Conservation (phyloP, 306 rosid species). For the Quercus rubra region DNA sequence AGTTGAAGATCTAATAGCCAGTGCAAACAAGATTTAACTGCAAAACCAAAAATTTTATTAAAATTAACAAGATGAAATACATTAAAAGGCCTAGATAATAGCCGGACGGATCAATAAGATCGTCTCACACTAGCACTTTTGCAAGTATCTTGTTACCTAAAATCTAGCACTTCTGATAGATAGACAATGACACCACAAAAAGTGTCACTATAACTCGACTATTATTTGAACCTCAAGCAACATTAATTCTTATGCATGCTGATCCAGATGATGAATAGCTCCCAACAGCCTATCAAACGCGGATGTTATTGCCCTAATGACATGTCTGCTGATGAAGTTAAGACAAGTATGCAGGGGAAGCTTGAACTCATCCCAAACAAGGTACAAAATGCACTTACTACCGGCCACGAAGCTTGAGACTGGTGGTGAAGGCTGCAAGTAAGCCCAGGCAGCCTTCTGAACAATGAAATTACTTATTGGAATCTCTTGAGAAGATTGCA, state of each 20-base stretch:
- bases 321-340: not conserved
- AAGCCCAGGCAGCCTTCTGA: slow-evolving; percentile 4
- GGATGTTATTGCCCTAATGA: not conserved
- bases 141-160: no score
- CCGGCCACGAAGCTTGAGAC: not conserved
- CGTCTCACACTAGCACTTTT: no score
- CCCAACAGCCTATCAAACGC: not conserved
- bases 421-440: not conserved
- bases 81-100: no score
- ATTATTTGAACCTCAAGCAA: no score
- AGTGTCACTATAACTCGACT: no score
- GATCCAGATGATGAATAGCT: slow-evolving; percentile 16
- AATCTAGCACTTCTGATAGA: no score
- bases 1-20: no score
- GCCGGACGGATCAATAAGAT: no score
- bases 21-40: no score
- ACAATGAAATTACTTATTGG: not conserved
- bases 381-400: not conserved
- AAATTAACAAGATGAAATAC: no score
- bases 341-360: not conserved
- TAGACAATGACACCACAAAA: no score
- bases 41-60: no score
- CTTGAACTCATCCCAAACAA: not conserved
- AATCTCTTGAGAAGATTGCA: not conserved
- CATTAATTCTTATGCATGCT: not conserved